Conservation (phyloP, 2,329 filamentous ascomycete species). For the Trichoderma lentiforme region DNA sequence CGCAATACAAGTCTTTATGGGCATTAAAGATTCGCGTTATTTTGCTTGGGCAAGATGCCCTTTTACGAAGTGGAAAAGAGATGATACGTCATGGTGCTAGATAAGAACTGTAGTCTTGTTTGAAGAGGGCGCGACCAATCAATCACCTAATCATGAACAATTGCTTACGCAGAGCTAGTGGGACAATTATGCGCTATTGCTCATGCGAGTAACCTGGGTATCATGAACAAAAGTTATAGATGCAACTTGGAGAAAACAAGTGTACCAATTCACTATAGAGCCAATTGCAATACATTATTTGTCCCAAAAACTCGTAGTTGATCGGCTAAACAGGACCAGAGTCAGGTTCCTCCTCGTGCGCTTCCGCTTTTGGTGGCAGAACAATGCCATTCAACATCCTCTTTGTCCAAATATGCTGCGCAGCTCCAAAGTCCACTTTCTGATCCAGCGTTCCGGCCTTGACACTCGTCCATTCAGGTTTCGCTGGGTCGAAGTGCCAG, state of each 20-base stretch:
- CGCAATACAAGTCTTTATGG: neutral
- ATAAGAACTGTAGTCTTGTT: neutral
- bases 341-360: neutral
- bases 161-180: neutral
- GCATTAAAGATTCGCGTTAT: neutral
- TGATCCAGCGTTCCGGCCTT: neutral
- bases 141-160: neutral
- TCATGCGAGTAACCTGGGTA: too few relatives aligned
- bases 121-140: neutral
- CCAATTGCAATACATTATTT: neutral
- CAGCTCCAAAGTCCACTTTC: neutral
- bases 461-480: neutral
- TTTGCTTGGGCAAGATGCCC: neutral
- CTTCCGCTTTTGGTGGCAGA: neutral
- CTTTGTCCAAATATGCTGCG: neutral
- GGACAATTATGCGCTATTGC: neutral
- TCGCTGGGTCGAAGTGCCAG: neutral
- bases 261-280: neutral
- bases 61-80: neutral
- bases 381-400: neutral
- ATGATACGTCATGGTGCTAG: neutral
- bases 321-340: neutral
- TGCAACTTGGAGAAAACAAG: neutral
- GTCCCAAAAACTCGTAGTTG: neutral
- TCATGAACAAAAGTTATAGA: neutral